These are phyloP conservation scores for Talaromyces wortmannii DNA, from an alignment of 495 filamentous ascomycete species.

Conservation along the genomic window DNA sequence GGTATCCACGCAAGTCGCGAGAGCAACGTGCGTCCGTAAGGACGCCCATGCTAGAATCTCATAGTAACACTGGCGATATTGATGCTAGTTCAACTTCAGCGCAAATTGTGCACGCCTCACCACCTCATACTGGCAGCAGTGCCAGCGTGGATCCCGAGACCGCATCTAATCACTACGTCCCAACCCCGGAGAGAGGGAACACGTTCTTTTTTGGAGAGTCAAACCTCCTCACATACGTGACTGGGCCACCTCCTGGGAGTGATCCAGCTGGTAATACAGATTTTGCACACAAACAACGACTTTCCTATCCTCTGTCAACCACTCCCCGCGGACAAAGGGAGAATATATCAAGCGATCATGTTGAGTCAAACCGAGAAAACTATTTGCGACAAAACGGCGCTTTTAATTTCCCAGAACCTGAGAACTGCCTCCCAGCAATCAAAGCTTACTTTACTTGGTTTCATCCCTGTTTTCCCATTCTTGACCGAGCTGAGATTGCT, in stretches of 20 bases:
- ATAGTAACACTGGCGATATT: background rate
- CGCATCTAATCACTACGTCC: background rate
- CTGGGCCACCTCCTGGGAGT: conserved; percentile 13
- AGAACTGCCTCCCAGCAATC: conserved; percentile 19
- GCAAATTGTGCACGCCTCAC: background rate
- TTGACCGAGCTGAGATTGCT: conserved; percentile 20
- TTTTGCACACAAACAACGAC: conserved; percentile 21
- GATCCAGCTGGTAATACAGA: background rate
- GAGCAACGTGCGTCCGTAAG: conserved; percentile 1
- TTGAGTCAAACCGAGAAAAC: background rate
- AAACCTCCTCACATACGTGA: conserved; percentile 31
- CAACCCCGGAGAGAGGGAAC: conserved; percentile 7
- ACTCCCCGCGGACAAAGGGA: background rate
- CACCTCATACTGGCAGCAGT: conserved; percentile 1
- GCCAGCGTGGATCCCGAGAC: background rate
- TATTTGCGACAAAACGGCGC: conserved; percentile 25
- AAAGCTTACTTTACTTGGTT: conserved; percentile 37
- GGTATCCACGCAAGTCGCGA: conserved; percentile 8
- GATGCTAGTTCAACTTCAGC: background rate
- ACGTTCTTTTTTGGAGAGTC: conserved; percentile 35
- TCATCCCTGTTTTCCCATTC: conserved; percentile 34
- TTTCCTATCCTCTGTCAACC: conserved; percentile 20
- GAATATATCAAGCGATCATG: background rate
- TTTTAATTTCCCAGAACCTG: conserved; percentile 22
- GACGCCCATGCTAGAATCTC: background rate